Evolutionary conservation across 495 filamentous ascomycete species (phyloP), one percentile per base, ranked within the genome.

Genomic region (Pyrenula aspistea): DNA sequence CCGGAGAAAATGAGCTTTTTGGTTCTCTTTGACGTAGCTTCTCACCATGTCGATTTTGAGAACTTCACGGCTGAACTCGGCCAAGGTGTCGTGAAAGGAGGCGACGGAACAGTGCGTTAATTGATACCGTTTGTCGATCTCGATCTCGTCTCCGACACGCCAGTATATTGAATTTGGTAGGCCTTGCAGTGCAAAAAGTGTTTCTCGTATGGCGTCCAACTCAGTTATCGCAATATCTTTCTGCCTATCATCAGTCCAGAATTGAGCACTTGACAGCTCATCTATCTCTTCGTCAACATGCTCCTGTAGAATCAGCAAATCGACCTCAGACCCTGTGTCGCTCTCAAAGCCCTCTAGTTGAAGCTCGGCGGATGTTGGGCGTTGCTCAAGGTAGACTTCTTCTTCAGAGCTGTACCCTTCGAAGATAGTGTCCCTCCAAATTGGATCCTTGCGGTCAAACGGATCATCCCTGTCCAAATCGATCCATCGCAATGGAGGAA

Each of bases 361-460:
- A 20, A 10, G 4, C 22, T 20, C 19, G 50, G 50, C 8, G 10
- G 11, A 47, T 10, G 42, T 22, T 12, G 25, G 19, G 10, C 25
- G 20, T 56, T 25, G n/a, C 25, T 10, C 19, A 21, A 51, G 19
- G 31, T 42, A 42, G n/a, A 71, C 51, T 22, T 76, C 73, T 10
- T 76, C 74, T 47, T 79, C 77, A n/a, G 87, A 89, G 47, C 79
- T 83, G 31, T 80, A 78, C 0, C 75, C 82, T 23, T 69, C 79
- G 63, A 86, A 94, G 61, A 93, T 83, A 58, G 90, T 80, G 60
- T 82, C 78, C 52, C 79, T 78, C 92, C 92, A 98, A 10, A 96
- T 73, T 19, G 79, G 81, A 53, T 85, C 79, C 3, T 88, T 81
- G 31, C 80, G 70, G 57, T 81, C 80, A 58, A 85, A 81, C 1